Base-by-base conservation (phyloP, 163 green algal genomes). In the Scenedesmus sp. region DNA sequence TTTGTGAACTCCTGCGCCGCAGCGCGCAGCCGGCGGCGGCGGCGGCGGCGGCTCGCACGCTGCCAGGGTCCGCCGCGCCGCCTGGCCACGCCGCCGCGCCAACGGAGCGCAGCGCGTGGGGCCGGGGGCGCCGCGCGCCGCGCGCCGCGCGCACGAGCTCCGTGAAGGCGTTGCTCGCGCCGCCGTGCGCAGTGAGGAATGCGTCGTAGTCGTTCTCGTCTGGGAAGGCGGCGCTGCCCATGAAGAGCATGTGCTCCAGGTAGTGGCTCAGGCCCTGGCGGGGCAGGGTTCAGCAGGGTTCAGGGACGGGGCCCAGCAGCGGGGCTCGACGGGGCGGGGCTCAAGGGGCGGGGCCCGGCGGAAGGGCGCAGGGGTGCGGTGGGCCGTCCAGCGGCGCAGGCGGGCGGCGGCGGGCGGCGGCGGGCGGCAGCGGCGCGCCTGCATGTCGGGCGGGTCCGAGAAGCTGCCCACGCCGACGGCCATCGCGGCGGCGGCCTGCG, bases 201-300 rank as follows among this genome's bases (percentile, higher is more conserved):
- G 92, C 82, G 56, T 98, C 95, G 75, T 98, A 99, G 6, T 97
- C 94, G 60, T 98, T 98, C 71, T 99, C 96, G 50, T 96, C 87
- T 5, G 95, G 94, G 84, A 89, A 98, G 71, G 91, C 89, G 33
- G 88, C 83, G 60, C 87, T 96, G 67, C 96, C 94, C 96, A 98
- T 99, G 90, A 99, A 99, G 53, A 99, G 91, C 97, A 99, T 99
- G 88, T 99, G 97, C 87, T 99, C 97, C 81, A 98, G 80, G 82
- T 96, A 98, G 85, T 98, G 95, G 36, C 77, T 90, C 57, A 98
- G 78, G 2, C 94, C 94, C 87, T n/a, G n/a, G n/a, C n/a, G n/a
- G n/a, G n/a, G n/a, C n/a, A n/a, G n/a, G n/a, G n/a, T n/a, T n/a
- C n/a, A n/a, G n/a, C n/a, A n/a, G n/a, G n/a, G n/a, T n/a, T n/a